Base-by-base conservation (phyloP, 2,329 filamentous ascomycete genomes). In the Cyphellophora europaea region DNA sequence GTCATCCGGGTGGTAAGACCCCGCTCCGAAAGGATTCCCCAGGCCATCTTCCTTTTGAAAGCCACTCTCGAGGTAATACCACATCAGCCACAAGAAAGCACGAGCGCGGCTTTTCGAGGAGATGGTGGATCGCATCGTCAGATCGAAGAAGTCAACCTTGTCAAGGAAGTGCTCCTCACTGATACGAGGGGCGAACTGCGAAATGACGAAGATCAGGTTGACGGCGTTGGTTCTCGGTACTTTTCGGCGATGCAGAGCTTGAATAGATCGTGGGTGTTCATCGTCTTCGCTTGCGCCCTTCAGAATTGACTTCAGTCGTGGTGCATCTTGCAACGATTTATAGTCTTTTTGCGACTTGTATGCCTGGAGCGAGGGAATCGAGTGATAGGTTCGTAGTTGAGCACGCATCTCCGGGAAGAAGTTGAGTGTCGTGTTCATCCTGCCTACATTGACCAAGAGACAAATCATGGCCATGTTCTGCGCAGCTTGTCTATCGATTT, bases 401-500 rank as follows among this genome's bases (percentile, higher is more conserved):
- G 91, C 91, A 61, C 91, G 83, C 91, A 98, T 98, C 59, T 98
- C 91, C 14, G 91, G 91, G 57, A 98, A 98, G 69, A 98, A 91
- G 55, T 98, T 98, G 31, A 98, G 69, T 0, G 91, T 98, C 2
- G 91, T 98, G 61, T 98, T 98, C 91, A 98, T 98, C 44, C 91
- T 74, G 39, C 91, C 91, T 45, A 98, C 84, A 54, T 98, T 98
- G 57, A 98, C 91, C 51, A 98, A 66, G 46, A 98, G 66, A 61
- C 91, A 98, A 40, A 98, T 89, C 91, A 98, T 98, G 35, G 91
- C 91, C 91, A 98, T 98, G 53, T 86, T 89, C 58, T 94, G 87
- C 21, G 89, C 91, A 14, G 88, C 88, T 45, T 86, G 80, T 52
- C 85, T 79, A 57, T 98, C 91, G 48, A 81, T 91, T 52, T 94